Base-by-base conservation (phyloP, 495 filamentous ascomycete species). In the Lasiosphaeria miniovina region DNA sequence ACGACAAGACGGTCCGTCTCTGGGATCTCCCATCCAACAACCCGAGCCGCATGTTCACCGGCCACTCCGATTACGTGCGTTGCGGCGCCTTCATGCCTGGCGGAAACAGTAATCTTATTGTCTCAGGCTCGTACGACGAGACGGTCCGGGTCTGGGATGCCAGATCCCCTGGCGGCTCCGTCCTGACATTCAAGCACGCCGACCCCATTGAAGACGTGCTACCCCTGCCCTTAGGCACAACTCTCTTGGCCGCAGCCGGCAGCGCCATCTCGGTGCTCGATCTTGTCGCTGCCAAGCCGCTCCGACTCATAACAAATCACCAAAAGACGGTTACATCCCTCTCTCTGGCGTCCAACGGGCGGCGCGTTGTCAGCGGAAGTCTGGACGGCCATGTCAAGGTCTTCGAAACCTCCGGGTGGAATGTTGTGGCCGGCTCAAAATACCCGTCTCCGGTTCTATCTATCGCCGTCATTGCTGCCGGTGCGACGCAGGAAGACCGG, bases 301-400 rank as follows among this genome's bases (percentile, higher is more conserved):
- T 93, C 48, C 87, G 91, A 40, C 75, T 95, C 59, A 87, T 99
- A 48, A 86, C 88, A 56, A 96, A 92, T 68, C 95, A 99, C 72
- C 94, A 99, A 74, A 98, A 97, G 84, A 96, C 94, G 0, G 91
- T 99, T 36, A 98, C 94, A 0, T 84, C 89, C 4, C 81, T 99
- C 38, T 79, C 75, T 48, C 69, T 82, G n/a, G 94, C 91, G 0
- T 90, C 89, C 35, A 86, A 89, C 63, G 85, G 87, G 15, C 84
- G 85, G 6, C 83, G 95, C 49, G 78, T 99, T 51, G 82, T 99
- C 59, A 90, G 84, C 68, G 95, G 91, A 71, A 88, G 86, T 14
- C 78, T 99, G 36, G 94, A 99, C 72, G 95, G 95, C 12, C 94
- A 97, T 69, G 83, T 99, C 73, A 99, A 99, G 77, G 83, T 98